Base-by-base conservation (phyloP, 2,329 filamentous ascomycete genomes). In the Byssoonygena ceratinophila region DNA sequence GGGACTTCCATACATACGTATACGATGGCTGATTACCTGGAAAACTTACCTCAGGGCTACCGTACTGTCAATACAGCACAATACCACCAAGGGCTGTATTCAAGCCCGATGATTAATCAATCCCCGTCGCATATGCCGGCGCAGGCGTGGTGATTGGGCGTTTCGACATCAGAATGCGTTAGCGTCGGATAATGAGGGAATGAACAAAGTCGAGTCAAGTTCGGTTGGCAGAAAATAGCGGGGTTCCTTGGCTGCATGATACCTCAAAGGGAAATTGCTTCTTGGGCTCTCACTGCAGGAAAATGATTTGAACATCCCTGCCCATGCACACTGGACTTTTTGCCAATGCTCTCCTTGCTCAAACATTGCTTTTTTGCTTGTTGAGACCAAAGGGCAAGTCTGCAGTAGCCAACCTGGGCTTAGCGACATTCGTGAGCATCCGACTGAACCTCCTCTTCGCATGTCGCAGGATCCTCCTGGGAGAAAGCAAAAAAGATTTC, bases 231-330 rank as follows among this genome's bases (percentile, higher is more conserved):
- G 46, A 22, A 5, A 29, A 7, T 18, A 6, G 39, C 5, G 40
- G 48, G 47, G 39, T 9, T 23, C 18, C 27, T 25, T 37, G 48
- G 48, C 20, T 25, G 47, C 47, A 41, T 31, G 25, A 51, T 51
- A n/a, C 47, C 39, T 4, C 18, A 51, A 51, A 25, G 27, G 48
- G 48, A 51, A 51, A 51, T 51, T 51, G 48, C 48, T 51, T 43
- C 39, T 44, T 32, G 16, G 40, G 48, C 31, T 23, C 37, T 51
- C 20, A 51, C 16, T 51, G 48, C 46, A 36, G n/a, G 39, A 27
- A 16, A 6, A 27, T 14, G 9, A 5, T 11, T 16, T 5, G 18
- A 14, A 27, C 31, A 51, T 36, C 48, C 48, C 29, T 36, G 48
- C 29, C n/a, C 11, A 16, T 44, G 39, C 20, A 23, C 37, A 18